phyloP scores from a whole-genome alignment of 139 green algal genomes.

The Chlamydomonas asymmetrica region DNA sequence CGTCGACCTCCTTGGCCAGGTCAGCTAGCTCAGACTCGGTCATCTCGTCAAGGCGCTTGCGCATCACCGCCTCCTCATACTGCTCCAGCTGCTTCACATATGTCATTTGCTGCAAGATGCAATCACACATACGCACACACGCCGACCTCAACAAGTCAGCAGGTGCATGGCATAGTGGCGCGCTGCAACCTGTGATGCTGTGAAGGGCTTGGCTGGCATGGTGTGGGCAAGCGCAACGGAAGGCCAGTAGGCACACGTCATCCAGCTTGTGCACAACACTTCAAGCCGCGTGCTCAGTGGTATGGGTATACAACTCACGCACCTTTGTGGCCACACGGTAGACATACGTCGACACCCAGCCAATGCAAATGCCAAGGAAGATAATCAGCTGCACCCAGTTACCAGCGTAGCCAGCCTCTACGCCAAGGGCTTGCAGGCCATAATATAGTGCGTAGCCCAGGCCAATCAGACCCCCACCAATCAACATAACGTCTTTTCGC shows the following conservation, averaged over 20 bases:
- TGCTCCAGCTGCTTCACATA: conserved; percentile 97
- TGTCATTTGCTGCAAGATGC: conserved; percentile 96
- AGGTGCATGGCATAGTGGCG: no score
- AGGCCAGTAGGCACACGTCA: no score
- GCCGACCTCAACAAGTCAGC: no score
- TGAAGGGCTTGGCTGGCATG: no score
- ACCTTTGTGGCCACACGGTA: conserved; percentile 96
- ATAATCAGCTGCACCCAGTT: conserved; percentile 89
- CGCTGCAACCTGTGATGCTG: no score
- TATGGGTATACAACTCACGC: background rate
- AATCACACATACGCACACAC: no score
- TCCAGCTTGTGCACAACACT: no score
- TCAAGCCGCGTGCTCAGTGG: background rate
- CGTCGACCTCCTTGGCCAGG: conserved; percentile 55
- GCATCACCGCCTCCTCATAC: conserved; percentile 98
- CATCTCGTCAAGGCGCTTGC: conserved; percentile 95
- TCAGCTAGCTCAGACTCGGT: conserved; percentile 73
- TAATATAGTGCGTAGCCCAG: conserved; percentile 86
- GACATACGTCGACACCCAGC: conserved; percentile 90
- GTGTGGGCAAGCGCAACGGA: no score
- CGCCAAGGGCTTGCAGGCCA: conserved; percentile 75
- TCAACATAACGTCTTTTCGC: conserved; percentile 87
- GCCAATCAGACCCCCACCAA: conserved; percentile 76
- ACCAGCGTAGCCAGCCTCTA: conserved; percentile 75
- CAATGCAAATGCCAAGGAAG: conserved; percentile 83